Evolutionary conservation across 129 eudicot genomes (phyloP).

Genomic region (Gnaphalium uliginosum): DNA sequence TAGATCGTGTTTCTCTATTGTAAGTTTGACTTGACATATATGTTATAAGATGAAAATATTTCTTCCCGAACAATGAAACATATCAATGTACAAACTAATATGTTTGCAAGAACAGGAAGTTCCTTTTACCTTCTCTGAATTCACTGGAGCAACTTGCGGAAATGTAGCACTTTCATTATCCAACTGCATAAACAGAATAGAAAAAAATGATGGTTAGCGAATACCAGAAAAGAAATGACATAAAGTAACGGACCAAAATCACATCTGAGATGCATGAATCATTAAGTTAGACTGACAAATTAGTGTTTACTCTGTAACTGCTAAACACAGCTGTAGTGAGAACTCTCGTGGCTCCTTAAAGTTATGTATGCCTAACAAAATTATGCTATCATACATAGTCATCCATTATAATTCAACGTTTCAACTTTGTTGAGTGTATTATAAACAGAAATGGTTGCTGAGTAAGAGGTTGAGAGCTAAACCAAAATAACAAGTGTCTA

Average conservation of each 20-base stretch:
- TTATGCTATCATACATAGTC: not conserved
- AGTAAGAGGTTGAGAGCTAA: not conserved
- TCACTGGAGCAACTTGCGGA: conserved; percentile 40
- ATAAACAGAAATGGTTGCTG: not conserved
- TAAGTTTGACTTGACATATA: not conserved
- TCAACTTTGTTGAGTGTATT: not conserved
- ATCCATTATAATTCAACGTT: not conserved
- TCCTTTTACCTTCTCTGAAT: conserved; percentile 46
- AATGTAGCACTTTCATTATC: conserved; percentile 44
- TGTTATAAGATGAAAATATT: not conserved
- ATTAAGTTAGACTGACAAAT: not conserved
- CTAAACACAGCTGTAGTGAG: not conserved
- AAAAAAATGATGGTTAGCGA: not conserved
- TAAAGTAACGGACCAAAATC: not conserved
- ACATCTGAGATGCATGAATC: not conserved
- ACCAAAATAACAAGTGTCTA: not conserved
- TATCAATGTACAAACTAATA: not conserved
- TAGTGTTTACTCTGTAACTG: not conserved
- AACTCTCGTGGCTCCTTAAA: not conserved
- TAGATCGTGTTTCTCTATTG: no score
- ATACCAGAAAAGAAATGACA: conserved; percentile 12
- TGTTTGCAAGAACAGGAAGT: not conserved
- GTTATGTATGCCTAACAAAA: not conserved
- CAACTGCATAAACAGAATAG: conserved; percentile 46
- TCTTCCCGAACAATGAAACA: conserved; percentile 10